A percentile compares a stretch with the other conserved stretches of the same genome.
Evolutionary conservation across 1,284 basidiomycete species (phyloP).

Genomic region (Ganoderma resinaceum): DNA sequence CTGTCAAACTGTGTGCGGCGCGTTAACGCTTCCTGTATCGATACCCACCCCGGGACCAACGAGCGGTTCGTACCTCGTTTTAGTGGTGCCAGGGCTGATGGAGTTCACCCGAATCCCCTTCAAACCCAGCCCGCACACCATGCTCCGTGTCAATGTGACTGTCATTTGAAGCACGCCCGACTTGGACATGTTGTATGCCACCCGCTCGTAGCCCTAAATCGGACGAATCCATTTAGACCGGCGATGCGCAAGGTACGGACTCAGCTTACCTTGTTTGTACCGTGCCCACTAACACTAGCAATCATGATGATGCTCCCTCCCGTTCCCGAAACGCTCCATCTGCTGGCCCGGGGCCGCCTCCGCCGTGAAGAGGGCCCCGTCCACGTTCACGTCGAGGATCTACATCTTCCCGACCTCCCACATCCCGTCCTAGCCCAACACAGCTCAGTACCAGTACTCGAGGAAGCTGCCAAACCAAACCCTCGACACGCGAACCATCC

Average conservation of each 20-base stretch:
- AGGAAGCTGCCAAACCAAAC: too few species aligned
- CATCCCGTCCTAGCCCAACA: conserved; percentile 46
- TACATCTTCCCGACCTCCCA: conserved; percentile 61
- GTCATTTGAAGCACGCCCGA: conserved; percentile 83
- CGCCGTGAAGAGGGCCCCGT: conserved; percentile 79
- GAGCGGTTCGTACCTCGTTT: conserved; percentile 48
- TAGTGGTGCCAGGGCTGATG: conserved; percentile 77
- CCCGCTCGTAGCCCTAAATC: neutral
- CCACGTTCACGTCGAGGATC: conserved; percentile 80
- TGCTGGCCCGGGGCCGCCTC: conserved; percentile 81
- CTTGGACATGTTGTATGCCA: conserved; percentile 83
- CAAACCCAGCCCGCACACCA: conserved; percentile 82
- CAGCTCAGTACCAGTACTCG: too few species aligned
- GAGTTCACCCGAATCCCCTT: conserved; percentile 77
- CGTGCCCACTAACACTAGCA: conserved; percentile 85
- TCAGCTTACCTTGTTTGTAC: conserved; percentile 69
- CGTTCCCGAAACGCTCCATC: conserved; percentile 73
- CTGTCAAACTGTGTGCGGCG: too few species aligned
- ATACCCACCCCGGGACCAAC: neutral
- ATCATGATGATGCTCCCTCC: conserved; percentile 85
- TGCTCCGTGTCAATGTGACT: too few species aligned
- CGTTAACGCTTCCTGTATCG: too few species aligned
- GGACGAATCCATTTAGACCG: too few species aligned
- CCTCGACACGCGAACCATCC: too few species aligned
- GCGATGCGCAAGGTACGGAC: too few species aligned